phyloP scores from a whole-genome alignment of 768 basidiomycete genomes.

The Naematelia encephala region DNA sequence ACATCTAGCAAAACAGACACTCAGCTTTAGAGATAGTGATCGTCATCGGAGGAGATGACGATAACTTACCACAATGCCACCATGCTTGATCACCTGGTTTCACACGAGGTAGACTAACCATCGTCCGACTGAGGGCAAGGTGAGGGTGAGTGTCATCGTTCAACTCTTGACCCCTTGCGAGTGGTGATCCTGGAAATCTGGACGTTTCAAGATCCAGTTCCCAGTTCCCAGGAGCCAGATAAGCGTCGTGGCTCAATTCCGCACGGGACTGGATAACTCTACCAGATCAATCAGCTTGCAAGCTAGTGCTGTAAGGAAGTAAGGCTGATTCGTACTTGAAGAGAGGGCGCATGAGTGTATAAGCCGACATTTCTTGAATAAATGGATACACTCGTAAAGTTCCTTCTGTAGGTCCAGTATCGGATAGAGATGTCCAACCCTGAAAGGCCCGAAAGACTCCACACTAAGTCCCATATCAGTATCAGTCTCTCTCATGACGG shows the following conservation, averaged over 20 bases:
- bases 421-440: conserved; percentile 59
- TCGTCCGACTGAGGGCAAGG: conserved; percentile 59
- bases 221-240: conserved; percentile 59
- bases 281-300: background rate
- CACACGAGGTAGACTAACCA: conserved; percentile 61
- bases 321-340: conserved; percentile 50
- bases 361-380: conserved; percentile 59
- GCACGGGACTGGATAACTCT: conserved; percentile 4
- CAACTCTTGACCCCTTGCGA: conserved; percentile 60
- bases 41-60: background rate
- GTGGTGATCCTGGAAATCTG: conserved; percentile 59
- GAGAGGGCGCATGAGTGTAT: conserved; percentile 65
- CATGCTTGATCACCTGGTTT: conserved; percentile 66
- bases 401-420: conserved; percentile 61
- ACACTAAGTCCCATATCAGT: conserved; percentile 21
- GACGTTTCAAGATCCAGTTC: conserved; percentile 57
- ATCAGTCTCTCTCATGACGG: background rate
- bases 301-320: background rate
- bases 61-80: conserved; percentile 43
- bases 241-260: conserved; percentile 25
- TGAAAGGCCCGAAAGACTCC: conserved; percentile 52
- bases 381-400: conserved; percentile 64
- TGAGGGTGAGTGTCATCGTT: conserved; percentile 62
- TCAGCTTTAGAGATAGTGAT: conserved; percentile 13
- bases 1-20: conserved; percentile 22